Percentiles rank a stretch among this genome's conserved stretches.
Conservation (phyloP, 1,284 basidiomycete genomes). For the Pseudozyma sp. region DNA sequence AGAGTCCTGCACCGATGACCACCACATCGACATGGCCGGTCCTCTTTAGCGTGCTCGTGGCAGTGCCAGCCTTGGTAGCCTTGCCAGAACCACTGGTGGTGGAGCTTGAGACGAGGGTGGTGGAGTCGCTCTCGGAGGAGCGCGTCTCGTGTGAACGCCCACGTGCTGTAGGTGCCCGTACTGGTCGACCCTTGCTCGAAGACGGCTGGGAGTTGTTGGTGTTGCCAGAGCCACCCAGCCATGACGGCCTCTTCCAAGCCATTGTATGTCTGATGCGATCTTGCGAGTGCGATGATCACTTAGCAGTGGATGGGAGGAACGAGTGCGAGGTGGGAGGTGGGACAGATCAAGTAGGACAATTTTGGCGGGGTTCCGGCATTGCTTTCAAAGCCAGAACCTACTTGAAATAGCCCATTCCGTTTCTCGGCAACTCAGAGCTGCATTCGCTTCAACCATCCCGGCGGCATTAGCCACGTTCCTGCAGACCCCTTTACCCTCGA, state of each 20-base stretch:
- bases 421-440: too few species aligned
- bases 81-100: background rate
- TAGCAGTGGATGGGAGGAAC: too few species aligned
- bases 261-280: background rate
- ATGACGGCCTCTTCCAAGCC: constrained; percentile 25
- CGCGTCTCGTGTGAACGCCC: background rate
- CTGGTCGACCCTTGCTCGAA: constrained; percentile 3
- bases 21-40: constrained; percentile 65
- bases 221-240: constrained; percentile 12
- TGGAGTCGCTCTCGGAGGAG: constrained; percentile 12
- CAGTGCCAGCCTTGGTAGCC: background rate
- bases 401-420: too few species aligned
- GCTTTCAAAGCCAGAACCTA: too few species aligned
- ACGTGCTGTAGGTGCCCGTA: background rate
- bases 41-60: constrained; percentile 12
- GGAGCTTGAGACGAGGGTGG: constrained; percentile 6
- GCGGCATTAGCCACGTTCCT: too few species aligned
- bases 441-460: too few species aligned
- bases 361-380: too few species aligned
- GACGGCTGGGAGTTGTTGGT: constrained; percentile 5
- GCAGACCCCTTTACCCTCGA: too few species aligned
- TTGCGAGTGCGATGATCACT: background rate
- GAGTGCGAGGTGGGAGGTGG: background rate
- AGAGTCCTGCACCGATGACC: constrained; percentile 71
- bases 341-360: too few species aligned